Conservation (phyloP, 805 yeast species). For the Pichia eremophila region DNA sequence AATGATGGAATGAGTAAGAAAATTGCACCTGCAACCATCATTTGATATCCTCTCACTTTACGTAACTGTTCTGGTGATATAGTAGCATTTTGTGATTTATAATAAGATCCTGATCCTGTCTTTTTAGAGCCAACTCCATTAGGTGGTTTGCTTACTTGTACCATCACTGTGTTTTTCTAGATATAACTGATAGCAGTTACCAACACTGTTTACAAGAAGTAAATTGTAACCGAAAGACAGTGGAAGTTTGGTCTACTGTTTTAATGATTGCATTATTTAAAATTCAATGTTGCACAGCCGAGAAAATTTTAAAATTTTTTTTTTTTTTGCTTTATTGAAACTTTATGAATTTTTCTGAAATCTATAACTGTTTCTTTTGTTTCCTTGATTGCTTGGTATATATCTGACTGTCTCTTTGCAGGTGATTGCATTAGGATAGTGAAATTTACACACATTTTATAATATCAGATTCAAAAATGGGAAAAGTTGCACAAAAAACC, state of each 20-base stretch:
- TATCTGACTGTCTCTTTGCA: too few relatives aligned
- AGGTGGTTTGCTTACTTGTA: not conserved
- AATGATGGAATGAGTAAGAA: slow-evolving; percentile 22
- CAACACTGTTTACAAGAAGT: too few relatives aligned
- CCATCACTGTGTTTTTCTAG: not conserved
- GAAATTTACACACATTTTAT: not conserved
- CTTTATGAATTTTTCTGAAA: not conserved
- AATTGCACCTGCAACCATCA: slow-evolving; percentile 25
- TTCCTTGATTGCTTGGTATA: too few relatives aligned
- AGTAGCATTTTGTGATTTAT: slow-evolving; percentile 8
- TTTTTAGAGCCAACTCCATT: not conserved
- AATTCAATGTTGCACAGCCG: not conserved
- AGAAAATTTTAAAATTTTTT: slow-evolving; percentile 1
- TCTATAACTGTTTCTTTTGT: too few relatives aligned
- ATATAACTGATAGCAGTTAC: too few relatives aligned
- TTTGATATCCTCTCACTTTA: slow-evolving; percentile 20
- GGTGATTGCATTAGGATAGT: too few relatives aligned
- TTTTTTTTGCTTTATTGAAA: not conserved
- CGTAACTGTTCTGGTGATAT: slow-evolving; percentile 17
- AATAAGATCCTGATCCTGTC: not conserved
- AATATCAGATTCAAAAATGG: slow-evolving; percentile 30
- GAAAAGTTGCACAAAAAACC: slow-evolving; percentile 56
- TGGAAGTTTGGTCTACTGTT: not conserved
- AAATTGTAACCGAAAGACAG: not conserved
- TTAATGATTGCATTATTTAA: too few relatives aligned